Conservation (phyloP, 164 flowering plant genomes). For the Tinospora cordifolia region DNA sequence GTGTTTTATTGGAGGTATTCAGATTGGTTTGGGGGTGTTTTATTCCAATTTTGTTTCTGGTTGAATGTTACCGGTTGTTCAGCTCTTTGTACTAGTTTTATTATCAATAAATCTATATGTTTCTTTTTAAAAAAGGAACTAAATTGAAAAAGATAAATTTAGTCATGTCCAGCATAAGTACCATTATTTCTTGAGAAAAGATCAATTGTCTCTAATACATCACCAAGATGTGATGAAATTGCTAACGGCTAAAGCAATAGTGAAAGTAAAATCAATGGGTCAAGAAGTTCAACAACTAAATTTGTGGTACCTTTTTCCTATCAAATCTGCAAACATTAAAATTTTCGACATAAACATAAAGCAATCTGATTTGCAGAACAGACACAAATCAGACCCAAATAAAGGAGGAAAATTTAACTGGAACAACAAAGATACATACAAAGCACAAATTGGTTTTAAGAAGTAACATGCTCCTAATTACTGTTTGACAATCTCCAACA, state of each 20-base stretch:
- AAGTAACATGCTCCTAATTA: not conserved
- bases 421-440: not conserved
- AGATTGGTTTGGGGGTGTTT: too few relatives aligned
- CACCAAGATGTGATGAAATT: not conserved
- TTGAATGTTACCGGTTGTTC: too few relatives aligned
- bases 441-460: not conserved
- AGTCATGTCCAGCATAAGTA: not conserved
- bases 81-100: not conserved
- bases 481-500: not conserved
- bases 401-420: not conserved
- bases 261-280: too few relatives aligned
- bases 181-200: not conserved
- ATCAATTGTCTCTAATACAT: not conserved
- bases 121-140: too few relatives aligned
- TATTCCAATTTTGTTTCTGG: too few relatives aligned
- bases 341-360: not conserved
- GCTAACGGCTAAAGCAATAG: too few relatives aligned
- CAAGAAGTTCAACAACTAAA: not conserved
- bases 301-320: not conserved
- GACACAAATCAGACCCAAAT: not conserved
- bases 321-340: conserved; percentile 1
- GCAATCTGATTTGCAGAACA: not conserved
- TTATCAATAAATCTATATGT: too few relatives aligned
- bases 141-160: too few relatives aligned
- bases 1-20: too few relatives aligned